Percentiles rank a stretch among this genome's conserved stretches.
Conservation (phyloP, 176 grass and related monocot species). For the Aegilops sharonensis region DNA sequence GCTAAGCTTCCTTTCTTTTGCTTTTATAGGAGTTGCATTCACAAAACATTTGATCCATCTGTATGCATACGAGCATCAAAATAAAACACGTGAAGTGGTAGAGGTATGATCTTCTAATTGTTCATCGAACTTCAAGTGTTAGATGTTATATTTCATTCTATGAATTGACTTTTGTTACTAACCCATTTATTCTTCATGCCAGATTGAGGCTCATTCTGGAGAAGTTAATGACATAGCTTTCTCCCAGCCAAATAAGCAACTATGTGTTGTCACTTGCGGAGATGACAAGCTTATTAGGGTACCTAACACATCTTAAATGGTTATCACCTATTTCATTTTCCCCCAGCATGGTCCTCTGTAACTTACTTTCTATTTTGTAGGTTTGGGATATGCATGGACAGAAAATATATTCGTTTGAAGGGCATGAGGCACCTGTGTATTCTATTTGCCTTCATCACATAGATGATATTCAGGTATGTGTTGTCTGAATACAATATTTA, state of each 20-base stretch:
- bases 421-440: slow-evolving; percentile 92
- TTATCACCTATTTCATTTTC: background rate
- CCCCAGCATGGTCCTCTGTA: slow-evolving; percentile 21
- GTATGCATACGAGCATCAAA: slow-evolving; percentile 69
- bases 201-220: slow-evolving; percentile 96
- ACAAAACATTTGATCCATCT: slow-evolving; percentile 92
- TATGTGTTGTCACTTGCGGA: slow-evolving; percentile 89
- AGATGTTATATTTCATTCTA: slow-evolving; percentile 15
- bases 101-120: slow-evolving; percentile 47
- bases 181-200: slow-evolving; percentile 31
- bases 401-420: slow-evolving; percentile 75
- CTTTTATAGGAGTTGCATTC: slow-evolving; percentile 81
- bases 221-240: slow-evolving; percentile 97
- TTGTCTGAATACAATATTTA: background rate
- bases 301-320: slow-evolving; percentile 25
- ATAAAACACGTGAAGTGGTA: slow-evolving; percentile 67
- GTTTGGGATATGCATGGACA: slow-evolving; percentile 89
- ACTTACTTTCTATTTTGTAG: slow-evolving; percentile 48
- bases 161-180: background rate
- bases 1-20: background rate
- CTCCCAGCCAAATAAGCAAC: slow-evolving; percentile 75
- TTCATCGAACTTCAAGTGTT: background rate
- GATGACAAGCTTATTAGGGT: slow-evolving; percentile 98
- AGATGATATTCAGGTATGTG: slow-evolving; percentile 73
- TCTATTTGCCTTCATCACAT: slow-evolving; percentile 84